A percentile compares a stretch with the other conserved stretches of the same genome.
These are phyloP conservation scores for Cryptococcus sp. DNA, from an alignment of 1,284 basidiomycete genomes.

Conservation along the genomic window DNA sequence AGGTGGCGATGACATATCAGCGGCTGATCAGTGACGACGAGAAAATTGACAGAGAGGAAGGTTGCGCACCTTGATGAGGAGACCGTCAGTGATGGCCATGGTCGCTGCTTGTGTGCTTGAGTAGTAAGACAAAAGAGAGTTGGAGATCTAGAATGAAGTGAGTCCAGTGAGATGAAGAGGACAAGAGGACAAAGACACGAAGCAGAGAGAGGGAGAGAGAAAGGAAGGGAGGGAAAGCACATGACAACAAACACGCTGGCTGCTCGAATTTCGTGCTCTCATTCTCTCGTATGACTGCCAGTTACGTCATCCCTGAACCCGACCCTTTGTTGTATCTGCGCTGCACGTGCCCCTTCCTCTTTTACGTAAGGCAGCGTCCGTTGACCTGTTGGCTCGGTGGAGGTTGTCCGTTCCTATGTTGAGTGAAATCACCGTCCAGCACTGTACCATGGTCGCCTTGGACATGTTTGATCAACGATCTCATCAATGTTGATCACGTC, in stretches of 20 bases:
- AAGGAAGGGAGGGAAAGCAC: background rate
- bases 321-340: too few relatives aligned
- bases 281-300: background rate
- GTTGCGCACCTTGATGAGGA: constrained; percentile 69
- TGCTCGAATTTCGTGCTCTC: background rate
- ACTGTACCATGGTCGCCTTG: background rate
- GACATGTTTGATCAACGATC: background rate
- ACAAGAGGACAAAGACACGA: background rate
- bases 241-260: background rate
- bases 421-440: background rate
- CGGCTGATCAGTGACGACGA: background rate
- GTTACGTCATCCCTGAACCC: constrained; percentile 6
- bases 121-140: too few relatives aligned
- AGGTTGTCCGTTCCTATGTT: constrained; percentile 10
- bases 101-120: too few relatives aligned
- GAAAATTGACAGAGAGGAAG: background rate
- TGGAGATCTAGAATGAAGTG: background rate
- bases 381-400: background rate
- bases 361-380: constrained; percentile 6
- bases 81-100: constrained; percentile 61
- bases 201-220: too few relatives aligned
- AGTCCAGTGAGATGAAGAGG: background rate
- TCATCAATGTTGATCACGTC: too few relatives aligned
- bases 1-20: background rate
- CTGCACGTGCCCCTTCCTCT: constrained; percentile 2